Base-by-base conservation (phyloP, 108 stramenopile genomes). In the Discostella stelligeroides region DNA sequence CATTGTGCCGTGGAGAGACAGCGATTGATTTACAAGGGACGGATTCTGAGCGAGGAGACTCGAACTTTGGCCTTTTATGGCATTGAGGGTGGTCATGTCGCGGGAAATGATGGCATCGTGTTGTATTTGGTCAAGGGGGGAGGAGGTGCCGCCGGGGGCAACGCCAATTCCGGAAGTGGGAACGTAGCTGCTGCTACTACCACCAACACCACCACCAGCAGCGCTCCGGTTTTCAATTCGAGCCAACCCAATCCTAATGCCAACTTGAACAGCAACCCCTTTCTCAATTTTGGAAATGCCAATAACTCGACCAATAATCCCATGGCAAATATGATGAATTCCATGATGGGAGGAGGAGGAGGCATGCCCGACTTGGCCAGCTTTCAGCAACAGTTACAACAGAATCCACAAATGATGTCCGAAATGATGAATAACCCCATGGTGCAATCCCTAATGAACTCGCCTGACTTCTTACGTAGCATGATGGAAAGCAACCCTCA, bases 401-500 rank as follows among this genome's bases (percentile, higher is more conserved):
- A 63, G n/a, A 81, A 88, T 68, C 87, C 89, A 7, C 78, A 87
- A 63, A 74, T 82, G 58, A 88, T 88, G 88, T 45, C 69, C 48
- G 63, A 76, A 28, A 87, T 96, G 86, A 80, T 94, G 82, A 87
- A 92, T 62, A 81, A 70, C 63, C 92, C 92, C 56, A 86, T 94
- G 87, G 82, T 94, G 51, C 93, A 96, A 74, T 56, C 55, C 10
- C 60, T 98, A 58, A 68, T 97, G 73, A 85, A 84, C 77, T 91
- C 97, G 81, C 97, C 97, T 7, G 91, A 96, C 39, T 76, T 97
- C 46, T 84, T 99, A 85, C 77, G 84, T 15, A 67, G 29, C 75
- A 92, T 96, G 69, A 92, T 97, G 90, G 83, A 93, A 74, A 67
- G 72, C 47, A 97, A 96, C 82, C 97, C 98, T 0, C 92, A 98